phyloP scores from a whole-genome alignment of 2,329 filamentous ascomycete species.

The Sporothrix phasma region DNA sequence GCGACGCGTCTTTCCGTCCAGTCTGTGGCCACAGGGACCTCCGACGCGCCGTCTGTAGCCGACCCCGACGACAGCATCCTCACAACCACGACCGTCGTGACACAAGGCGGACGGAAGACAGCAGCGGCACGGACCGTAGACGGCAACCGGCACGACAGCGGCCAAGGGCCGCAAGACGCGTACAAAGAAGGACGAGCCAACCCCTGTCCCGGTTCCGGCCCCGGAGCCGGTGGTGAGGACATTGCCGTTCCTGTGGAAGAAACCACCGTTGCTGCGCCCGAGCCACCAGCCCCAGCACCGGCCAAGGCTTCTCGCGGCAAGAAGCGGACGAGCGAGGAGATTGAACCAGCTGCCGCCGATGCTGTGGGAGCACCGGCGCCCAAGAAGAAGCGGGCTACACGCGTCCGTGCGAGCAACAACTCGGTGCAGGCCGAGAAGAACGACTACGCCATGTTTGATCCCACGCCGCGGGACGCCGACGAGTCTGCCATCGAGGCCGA shows the following conservation, averaged over 20 bases:
- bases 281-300: slow-evolving; percentile 22
- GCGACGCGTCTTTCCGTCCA: slow-evolving; percentile 54
- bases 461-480: slow-evolving; percentile 33
- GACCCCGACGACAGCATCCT: slow-evolving; percentile 50
- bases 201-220: slow-evolving; percentile 40
- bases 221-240: slow-evolving; percentile 23
- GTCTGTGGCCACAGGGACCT: slow-evolving; percentile 41
- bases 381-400: slow-evolving; percentile 53
- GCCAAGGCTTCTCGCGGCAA: slow-evolving; percentile 41
- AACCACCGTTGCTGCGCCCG: slow-evolving; percentile 13
- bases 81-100: slow-evolving; percentile 50
- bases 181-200: slow-evolving; percentile 44
- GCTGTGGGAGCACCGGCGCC: slow-evolving; percentile 39
- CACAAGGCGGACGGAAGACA: slow-evolving; percentile 41
- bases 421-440: slow-evolving; percentile 20
- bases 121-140: slow-evolving; percentile 47
- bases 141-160: slow-evolving; percentile 29
- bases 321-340: slow-evolving; percentile 53
- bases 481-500: slow-evolving; percentile 44
- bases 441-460: slow-evolving; percentile 45
- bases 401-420: slow-evolving; percentile 36
- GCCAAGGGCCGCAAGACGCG: slow-evolving; percentile 37
- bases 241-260: slow-evolving; percentile 21
- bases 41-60: slow-evolving; percentile 39
- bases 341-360: slow-evolving; percentile 38